These are phyloP conservation scores for Xylariaceae sp. DNA, from an alignment of 2,329 filamentous ascomycete genomes.

Conservation along the genomic window DNA sequence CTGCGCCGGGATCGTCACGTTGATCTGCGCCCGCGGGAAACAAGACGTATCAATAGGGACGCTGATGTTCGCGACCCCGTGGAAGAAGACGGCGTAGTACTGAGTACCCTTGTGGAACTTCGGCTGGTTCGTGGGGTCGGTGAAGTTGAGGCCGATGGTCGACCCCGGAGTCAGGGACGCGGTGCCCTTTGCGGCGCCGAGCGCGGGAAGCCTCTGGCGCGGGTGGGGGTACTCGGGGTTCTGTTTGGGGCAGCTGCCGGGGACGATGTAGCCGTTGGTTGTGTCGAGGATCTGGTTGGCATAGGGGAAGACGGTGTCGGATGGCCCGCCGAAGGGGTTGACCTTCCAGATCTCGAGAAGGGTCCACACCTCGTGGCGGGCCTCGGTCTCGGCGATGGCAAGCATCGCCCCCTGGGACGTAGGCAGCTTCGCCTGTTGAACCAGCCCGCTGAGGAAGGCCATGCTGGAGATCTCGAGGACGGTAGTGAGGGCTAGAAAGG, in stretches of 20 bases:
- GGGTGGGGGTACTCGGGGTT: constrained; percentile 44
- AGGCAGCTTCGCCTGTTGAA: constrained; percentile 38
- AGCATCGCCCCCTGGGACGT: constrained; percentile 42
- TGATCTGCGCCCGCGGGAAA: constrained; percentile 30
- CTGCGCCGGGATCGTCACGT: constrained; percentile 39
- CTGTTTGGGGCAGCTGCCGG: constrained; percentile 36
- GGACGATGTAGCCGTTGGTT: constrained; percentile 35
- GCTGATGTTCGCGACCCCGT: constrained; percentile 40
- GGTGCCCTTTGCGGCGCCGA: constrained; percentile 32
- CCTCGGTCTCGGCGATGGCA: constrained; percentile 41
- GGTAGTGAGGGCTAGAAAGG: constrained; percentile 37
- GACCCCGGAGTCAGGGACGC: constrained; percentile 37
- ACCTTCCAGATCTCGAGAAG: constrained; percentile 45
- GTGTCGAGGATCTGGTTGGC: constrained; percentile 45
- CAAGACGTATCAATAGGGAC: constrained; percentile 39
- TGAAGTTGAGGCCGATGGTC: constrained; percentile 37
- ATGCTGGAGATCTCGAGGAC: constrained; percentile 43
- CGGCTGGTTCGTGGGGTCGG: constrained; percentile 33
- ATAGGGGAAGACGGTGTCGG: constrained; percentile 46
- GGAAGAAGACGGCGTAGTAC: constrained; percentile 47
- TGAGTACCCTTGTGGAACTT: constrained; percentile 29
- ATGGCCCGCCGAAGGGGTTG: constrained; percentile 44
- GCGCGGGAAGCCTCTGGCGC: constrained; percentile 39
- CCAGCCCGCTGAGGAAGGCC: constrained; percentile 44
- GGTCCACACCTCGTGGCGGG: constrained; percentile 45